A percentile compares a stretch with the other conserved stretches of the same genome.
Evolutionary conservation across 2,329 filamentous ascomycete genomes (phyloP).

Genomic region (Rhynchosporium agropyri): DNA sequence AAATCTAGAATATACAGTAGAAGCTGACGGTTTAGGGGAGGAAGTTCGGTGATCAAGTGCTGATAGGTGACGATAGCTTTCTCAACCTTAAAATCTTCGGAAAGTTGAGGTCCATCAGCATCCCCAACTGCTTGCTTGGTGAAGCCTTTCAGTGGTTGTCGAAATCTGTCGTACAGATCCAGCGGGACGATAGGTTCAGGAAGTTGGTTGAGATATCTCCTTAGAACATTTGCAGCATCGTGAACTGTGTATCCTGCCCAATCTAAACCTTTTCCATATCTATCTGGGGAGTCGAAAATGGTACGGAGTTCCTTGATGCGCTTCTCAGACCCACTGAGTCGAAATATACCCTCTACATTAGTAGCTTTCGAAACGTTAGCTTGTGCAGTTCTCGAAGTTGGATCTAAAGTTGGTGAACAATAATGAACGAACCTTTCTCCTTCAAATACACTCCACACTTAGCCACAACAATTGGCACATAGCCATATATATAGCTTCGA

Average conservation of each 20-base stretch:
- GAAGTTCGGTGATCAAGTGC: constrained; percentile 86
- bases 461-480: constrained; percentile 96
- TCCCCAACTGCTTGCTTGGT: constrained; percentile 74
- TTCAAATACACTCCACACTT: constrained; percentile 98
- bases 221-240: constrained; percentile 94
- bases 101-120: constrained; percentile 68
- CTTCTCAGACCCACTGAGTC: constrained; percentile 93
- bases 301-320: constrained; percentile 95
- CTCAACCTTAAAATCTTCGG: constrained; percentile 73
- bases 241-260: constrained; percentile 99
- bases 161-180: constrained; percentile 89
- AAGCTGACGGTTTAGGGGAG: constrained; percentile 89
- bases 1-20: constrained; percentile 95
- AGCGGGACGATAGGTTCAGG: constrained; percentile 96
- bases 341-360: constrained; percentile 93
- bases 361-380: constrained; percentile 63
- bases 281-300: constrained; percentile 89
- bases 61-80: constrained; percentile 84
- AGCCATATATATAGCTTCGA: constrained; percentile 96
- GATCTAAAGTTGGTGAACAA: constrained; percentile 17
- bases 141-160: constrained; percentile 69
- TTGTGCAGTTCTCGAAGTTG: background rate
- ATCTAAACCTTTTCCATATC: constrained; percentile 94
- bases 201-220: constrained; percentile 92
- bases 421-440: constrained; percentile 79